These are phyloP conservation scores for Aspergillus melleus DNA, from an alignment of 2,329 filamentous ascomycete species.

Conservation along the genomic window DNA sequence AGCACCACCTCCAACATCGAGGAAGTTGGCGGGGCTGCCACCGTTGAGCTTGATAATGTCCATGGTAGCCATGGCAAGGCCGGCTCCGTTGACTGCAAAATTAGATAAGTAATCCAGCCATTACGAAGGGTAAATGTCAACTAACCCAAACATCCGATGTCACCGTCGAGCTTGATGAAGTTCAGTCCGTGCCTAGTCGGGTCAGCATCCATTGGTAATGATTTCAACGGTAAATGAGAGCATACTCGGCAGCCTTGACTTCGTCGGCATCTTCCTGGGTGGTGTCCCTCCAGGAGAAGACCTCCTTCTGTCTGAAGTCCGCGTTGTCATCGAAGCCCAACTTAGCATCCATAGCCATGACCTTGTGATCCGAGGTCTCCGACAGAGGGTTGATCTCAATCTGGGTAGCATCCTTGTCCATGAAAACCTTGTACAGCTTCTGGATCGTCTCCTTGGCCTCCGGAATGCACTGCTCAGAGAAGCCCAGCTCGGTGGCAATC, in stretches of 20 bases:
- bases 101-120: constrained; percentile 9
- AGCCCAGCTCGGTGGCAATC: constrained; percentile 89
- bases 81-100: constrained; percentile 81
- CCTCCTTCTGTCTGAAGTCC: constrained; percentile 95
- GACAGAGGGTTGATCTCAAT: constrained; percentile 99
- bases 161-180: constrained; percentile 99
- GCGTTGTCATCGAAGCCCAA: constrained; percentile 99
- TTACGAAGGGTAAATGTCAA: neutral
- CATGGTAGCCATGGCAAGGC: constrained; percentile 99
- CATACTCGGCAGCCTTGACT: constrained; percentile 88
- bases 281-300: constrained; percentile 91
- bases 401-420: constrained; percentile 97
- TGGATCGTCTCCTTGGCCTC: constrained; percentile 95
- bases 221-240: neutral
- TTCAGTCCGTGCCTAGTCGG: constrained; percentile 68
- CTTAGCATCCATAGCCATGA: constrained; percentile 99
- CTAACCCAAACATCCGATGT: constrained; percentile 84
- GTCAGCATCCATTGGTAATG: neutral
- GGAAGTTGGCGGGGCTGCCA: constrained; percentile 93
- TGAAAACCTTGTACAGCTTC: constrained; percentile 98
- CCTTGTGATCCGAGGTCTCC: constrained; percentile 97
- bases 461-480: constrained; percentile 96
- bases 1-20: constrained; percentile 96
- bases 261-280: constrained; percentile 97
- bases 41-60: constrained; percentile 99